A percentile compares a stretch with the other conserved stretches of the same genome.
These are phyloP conservation scores for Haematococcus lacustris DNA, from an alignment of 139 green algal species.

Conservation along the genomic window DNA sequence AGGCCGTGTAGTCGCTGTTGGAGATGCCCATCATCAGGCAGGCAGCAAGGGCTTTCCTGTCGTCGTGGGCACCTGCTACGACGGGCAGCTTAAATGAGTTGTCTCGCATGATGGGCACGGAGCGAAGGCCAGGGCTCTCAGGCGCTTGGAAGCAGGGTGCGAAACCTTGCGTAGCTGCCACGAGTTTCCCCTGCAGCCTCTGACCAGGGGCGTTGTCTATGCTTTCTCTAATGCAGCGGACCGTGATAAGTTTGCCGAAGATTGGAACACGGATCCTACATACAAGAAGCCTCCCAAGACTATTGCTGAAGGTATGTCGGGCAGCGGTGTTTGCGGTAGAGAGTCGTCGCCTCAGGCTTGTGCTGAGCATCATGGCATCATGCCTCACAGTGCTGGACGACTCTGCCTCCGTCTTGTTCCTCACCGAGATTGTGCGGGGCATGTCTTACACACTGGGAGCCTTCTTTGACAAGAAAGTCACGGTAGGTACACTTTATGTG, in stretches of 20 bases:
- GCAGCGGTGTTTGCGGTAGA: background rate
- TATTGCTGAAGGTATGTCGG: constrained; percentile 34
- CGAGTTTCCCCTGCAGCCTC: background rate
- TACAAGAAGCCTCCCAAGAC: constrained; percentile 50
- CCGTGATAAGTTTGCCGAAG: constrained; percentile 28
- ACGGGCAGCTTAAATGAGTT: too few species aligned
- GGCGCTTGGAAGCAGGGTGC: constrained; percentile 38
- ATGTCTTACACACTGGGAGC: constrained; percentile 88
- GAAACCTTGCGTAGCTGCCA: background rate
- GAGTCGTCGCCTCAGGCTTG: background rate
- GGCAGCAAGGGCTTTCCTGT: too few species aligned
- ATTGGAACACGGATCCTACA: constrained; percentile 46
- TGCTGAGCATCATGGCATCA: background rate
- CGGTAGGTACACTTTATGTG: constrained; percentile 36
- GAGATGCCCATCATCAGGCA: too few species aligned
- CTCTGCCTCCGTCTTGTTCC: constrained; percentile 86
- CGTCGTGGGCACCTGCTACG: too few species aligned
- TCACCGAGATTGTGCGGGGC: constrained; percentile 91
- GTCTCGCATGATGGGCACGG: constrained; percentile 33
- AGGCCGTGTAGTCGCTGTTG: too few species aligned
- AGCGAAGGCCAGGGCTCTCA: constrained; percentile 30
- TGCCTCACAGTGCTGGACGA: constrained; percentile 77
- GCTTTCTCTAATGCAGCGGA: too few species aligned
- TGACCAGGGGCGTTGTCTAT: background rate
- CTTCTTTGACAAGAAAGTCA: constrained; percentile 96